Evolutionary conservation across 805 yeast species (phyloP), one percentile per base, ranked within the genome.

Genomic region (Aciculoconidium aculeatum): DNA sequence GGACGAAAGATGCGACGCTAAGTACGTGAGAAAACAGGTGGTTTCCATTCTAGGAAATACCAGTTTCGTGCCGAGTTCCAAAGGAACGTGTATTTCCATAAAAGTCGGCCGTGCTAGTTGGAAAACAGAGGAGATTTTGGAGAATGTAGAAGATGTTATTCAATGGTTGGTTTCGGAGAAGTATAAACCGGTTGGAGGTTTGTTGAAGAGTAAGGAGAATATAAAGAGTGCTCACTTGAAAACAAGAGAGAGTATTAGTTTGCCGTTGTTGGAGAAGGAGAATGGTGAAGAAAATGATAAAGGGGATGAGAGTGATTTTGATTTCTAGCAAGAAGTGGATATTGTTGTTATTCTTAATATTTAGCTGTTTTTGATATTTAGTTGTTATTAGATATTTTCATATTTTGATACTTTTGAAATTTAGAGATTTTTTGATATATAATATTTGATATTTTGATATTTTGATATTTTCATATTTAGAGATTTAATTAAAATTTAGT

Each of bases 1-100:
- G 43, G 74, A 67, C 34, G 80, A 75, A 35, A 60, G 73, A 32
- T 73, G 84, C 37, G 92, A 85, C 38, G 69, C 82, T 0, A 64
- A 65, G 25, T 80, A 72, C 44, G 75, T 85, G 3, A 61, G 65
- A 34, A 67, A 70, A 5, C 95, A 85, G 51, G 56, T 83, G 36
- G 72, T 68, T 44, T 65, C 78, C 10, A 79, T 84, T 7, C 69
- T 72, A 22, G 73, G 69, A 36, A 77, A 80, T 47, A 67, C 94
- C 0, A 68, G 61, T 6, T 75, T 73, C 45, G 41, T 61, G 9
- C 70, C 80, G 8, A 78, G 85, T 3, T 70, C 71, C 11, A 65
- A 65, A 18, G 90, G 87, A 11, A 70, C 70, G 12, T 73, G 80
- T 37, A 44, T 82, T 13, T 62, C 76, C 11, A 58, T 83, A 14